Conservation (phyloP, 306 rosid species). For the Cicer cuneatum region DNA sequence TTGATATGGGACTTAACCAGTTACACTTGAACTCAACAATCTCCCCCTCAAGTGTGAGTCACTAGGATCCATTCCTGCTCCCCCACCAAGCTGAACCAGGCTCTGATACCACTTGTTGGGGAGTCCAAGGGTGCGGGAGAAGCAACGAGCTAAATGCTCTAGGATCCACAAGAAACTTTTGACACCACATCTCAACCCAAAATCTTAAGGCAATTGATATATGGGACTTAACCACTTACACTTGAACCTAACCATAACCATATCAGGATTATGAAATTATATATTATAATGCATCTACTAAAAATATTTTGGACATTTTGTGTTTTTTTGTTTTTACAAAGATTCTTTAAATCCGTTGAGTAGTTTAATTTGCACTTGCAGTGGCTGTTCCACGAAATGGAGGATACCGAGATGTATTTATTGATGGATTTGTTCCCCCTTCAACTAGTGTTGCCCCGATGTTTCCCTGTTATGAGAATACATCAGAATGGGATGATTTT, state of each 20-base stretch:
- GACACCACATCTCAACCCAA: too few relatives aligned
- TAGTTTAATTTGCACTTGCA: conserved; percentile 49
- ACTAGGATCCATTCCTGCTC: too few relatives aligned
- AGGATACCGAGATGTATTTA: conserved; percentile 69
- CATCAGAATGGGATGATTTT: conserved; percentile 92
- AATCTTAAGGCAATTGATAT: too few relatives aligned
- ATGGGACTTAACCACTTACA: too few relatives aligned
- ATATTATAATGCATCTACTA: neutral
- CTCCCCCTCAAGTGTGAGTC: too few relatives aligned
- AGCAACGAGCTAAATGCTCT: too few relatives aligned
- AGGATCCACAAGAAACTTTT: too few relatives aligned
- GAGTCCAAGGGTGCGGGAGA: too few relatives aligned
- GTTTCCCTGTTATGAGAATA: conserved; percentile 84
- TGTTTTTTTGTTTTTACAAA: conserved; percentile 12
- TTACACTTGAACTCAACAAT: too few relatives aligned
- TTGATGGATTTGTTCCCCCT: conserved; percentile 94
- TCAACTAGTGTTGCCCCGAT: conserved; percentile 83
- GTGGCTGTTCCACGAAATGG: conserved; percentile 61
- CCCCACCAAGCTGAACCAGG: too few relatives aligned
- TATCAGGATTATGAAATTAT: conserved; percentile 18
- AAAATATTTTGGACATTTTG: neutral
- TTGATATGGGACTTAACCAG: too few relatives aligned
- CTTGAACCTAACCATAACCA: neutral
- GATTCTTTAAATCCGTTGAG: conserved; percentile 22
- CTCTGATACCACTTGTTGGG: too few relatives aligned